Percentiles rank a stretch among this genome's conserved stretches.
These are phyloP conservation scores for Verticillium nubilum DNA, from an alignment of 2,329 filamentous ascomycete genomes.

Conservation along the genomic window DNA sequence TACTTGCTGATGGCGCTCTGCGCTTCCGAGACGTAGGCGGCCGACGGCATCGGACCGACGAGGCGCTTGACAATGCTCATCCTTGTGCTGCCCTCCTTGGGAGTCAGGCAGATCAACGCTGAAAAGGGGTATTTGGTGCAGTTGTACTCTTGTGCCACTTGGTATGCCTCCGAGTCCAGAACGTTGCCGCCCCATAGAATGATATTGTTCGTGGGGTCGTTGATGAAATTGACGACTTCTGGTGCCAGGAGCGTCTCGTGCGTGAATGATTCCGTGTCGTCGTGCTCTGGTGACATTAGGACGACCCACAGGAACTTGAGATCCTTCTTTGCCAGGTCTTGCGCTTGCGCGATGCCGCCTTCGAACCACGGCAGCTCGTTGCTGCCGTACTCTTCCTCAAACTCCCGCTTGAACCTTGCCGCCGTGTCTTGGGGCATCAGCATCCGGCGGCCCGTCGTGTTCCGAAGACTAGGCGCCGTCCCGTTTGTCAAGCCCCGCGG, in stretches of 20 bases:
- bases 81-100: conserved; percentile 72
- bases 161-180: conserved; percentile 88
- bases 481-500: conserved; percentile 50
- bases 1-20: conserved; percentile 69
- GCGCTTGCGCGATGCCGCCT: conserved; percentile 83
- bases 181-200: conserved; percentile 92
- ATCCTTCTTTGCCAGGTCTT: conserved; percentile 85
- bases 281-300: conserved; percentile 86
- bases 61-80: conserved; percentile 88
- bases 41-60: conserved; percentile 63
- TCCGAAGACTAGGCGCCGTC: conserved; percentile 45
- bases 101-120: conserved; percentile 80
- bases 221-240: conserved; percentile 69
- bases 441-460: conserved; percentile 65
- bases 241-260: conserved; percentile 73
- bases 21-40: conserved; percentile 71
- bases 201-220: conserved; percentile 70
- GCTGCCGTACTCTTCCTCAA: conserved; percentile 85
- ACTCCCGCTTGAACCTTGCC: conserved; percentile 82
- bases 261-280: conserved; percentile 80
- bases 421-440: conserved; percentile 84
- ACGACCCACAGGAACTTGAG: conserved; percentile 88
- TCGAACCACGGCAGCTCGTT: conserved; percentile 74
- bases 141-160: conserved; percentile 79
- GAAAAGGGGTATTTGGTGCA: conserved; percentile 93